Percentiles rank a stretch among this genome's conserved stretches.
phyloP scores from a whole-genome alignment of 192 early-diverging fungal species.

The Coemansia aciculifera region DNA sequence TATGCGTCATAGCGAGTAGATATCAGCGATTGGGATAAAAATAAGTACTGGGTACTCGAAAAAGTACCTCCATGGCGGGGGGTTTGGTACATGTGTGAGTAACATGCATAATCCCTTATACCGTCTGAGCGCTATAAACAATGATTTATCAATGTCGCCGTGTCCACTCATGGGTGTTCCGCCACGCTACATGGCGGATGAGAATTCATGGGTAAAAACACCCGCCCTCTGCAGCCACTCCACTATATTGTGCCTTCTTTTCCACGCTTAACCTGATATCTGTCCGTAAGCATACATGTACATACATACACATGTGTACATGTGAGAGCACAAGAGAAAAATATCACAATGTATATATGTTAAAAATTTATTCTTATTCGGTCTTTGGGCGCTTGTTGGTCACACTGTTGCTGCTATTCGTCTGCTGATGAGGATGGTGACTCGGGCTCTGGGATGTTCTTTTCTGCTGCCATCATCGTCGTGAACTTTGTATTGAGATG shows the following conservation, averaged over 20 bases:
- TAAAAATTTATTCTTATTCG: not conserved
- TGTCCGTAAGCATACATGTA: slow-evolving; percentile 6
- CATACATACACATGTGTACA: slow-evolving; percentile 3
- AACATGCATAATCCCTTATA: not conserved
- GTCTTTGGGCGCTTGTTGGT: not conserved
- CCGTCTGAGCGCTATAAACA: not conserved
- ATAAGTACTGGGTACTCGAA: no score
- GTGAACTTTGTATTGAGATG: slow-evolving; percentile 39
- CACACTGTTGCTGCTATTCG: not conserved
- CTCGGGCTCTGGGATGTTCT: not conserved
- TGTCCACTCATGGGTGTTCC: not conserved
- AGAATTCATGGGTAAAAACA: not conserved
- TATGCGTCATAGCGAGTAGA: no score
- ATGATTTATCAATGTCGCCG: not conserved
- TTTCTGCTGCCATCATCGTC: slow-evolving; percentile 30
- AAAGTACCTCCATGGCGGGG: not conserved
- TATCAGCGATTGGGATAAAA: not conserved
- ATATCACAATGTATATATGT: not conserved
- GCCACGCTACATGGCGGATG: not conserved
- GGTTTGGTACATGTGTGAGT: not conserved
- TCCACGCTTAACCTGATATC: not conserved
- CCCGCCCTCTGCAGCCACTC: not conserved
- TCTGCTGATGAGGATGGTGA: not conserved
- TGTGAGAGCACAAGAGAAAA: not conserved
- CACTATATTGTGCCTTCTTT: not conserved